Evolutionary conservation across 345 rosid genomes (phyloP).

Genomic region (Xanthoceras sorbifolium): DNA sequence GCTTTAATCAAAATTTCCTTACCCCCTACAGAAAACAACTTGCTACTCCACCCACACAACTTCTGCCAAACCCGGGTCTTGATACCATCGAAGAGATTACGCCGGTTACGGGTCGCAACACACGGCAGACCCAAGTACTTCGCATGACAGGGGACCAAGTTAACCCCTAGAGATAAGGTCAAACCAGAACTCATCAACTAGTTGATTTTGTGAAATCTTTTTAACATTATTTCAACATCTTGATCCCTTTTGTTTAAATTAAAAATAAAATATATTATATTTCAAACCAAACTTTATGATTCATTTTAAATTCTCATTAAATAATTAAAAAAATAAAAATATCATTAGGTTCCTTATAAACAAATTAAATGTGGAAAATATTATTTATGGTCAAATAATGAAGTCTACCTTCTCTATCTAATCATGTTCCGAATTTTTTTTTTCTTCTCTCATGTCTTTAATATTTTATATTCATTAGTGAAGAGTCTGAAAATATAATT

Average conservation of each 20-base stretch:
- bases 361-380: neutral
- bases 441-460: neutral
- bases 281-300: conserved; percentile 9
- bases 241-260: neutral
- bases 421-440: neutral
- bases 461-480: neutral
- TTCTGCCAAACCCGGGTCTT: too few relatives aligned
- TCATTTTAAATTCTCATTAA: neutral
- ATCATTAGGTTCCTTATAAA: neutral
- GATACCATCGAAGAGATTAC: too few relatives aligned
- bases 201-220: conserved; percentile 17
- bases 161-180: too few relatives aligned
- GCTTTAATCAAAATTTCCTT: too few relatives aligned
- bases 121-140: too few relatives aligned
- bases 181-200: conserved; percentile 14
- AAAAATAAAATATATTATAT: neutral
- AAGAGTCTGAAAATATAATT: too few relatives aligned
- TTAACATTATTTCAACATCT: neutral
- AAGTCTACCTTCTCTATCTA: neutral
- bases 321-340: neutral
- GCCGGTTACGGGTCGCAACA: too few relatives aligned
- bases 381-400: conserved; percentile 4
- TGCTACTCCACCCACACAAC: too few relatives aligned
- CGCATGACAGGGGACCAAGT: too few relatives aligned
- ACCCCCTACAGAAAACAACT: too few relatives aligned